phyloP scores from a whole-genome alignment of 768 basidiomycete species.

The Psilocybe cyanescens region DNA sequence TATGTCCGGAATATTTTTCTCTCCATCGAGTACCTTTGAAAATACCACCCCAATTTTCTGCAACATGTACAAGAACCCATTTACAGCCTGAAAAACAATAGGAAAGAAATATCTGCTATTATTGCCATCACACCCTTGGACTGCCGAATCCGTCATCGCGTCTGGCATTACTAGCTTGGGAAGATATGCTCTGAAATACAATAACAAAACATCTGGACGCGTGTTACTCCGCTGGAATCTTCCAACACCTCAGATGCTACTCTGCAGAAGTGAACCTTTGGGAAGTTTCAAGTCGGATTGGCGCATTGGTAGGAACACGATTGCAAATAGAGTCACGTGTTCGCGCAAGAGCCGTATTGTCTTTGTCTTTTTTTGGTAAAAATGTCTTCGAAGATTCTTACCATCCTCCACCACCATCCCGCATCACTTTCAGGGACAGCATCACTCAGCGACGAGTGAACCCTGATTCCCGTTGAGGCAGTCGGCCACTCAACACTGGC shows the following conservation, averaged over 20 bases:
- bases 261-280: neutral
- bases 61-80: too few species aligned
- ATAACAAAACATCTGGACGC: too few species aligned
- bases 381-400: neutral
- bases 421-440: neutral
- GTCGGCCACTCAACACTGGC: neutral
- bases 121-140: neutral
- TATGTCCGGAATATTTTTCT: too few species aligned
- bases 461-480: neutral
- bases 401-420: neutral
- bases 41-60: too few species aligned
- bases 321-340: neutral
- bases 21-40: too few species aligned
- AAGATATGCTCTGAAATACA: too few species aligned
- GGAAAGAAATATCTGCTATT: too few species aligned
- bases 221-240: neutral
- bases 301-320: neutral
- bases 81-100: too few species aligned
- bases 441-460: neutral
- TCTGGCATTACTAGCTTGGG: too few species aligned
- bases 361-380: neutral
- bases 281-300: neutral
- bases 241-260: neutral
- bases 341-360: neutral
- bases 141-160: neutral